phyloP scores from a whole-genome alignment of 1,139 yeast species.

The Meyerozyma elateridarum region DNA sequence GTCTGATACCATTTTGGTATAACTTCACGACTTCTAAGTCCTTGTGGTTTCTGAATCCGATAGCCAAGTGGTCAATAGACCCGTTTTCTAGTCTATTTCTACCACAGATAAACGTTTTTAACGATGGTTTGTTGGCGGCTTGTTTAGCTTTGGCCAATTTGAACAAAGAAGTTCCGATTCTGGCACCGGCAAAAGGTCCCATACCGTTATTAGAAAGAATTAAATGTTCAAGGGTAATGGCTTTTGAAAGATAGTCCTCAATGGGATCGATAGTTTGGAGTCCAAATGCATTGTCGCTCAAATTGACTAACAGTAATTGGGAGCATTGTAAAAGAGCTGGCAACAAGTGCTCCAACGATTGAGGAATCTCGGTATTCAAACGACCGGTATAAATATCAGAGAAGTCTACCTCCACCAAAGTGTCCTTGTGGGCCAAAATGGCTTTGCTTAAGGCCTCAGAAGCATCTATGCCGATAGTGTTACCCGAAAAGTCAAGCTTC shows the following conservation, averaged over 20 bases:
- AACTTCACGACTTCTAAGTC: conserved; percentile 70
- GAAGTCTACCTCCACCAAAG: conserved; percentile 65
- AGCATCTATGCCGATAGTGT: conserved; percentile 91
- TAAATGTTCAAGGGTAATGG: conserved; percentile 77
- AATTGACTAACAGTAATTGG: conserved; percentile 66
- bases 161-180: conserved; percentile 83
- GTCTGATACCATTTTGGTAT: conserved; percentile 96
- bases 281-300: conserved; percentile 96
- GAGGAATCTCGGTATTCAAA: conserved; percentile 90
- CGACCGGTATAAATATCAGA: conserved; percentile 95
- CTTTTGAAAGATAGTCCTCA: conserved; percentile 71
- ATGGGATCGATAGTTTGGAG: conserved; percentile 90
- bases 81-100: conserved; percentile 96
- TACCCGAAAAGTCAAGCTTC: conserved; percentile 80
- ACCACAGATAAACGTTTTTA: conserved; percentile 89
- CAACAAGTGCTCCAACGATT: conserved; percentile 65
- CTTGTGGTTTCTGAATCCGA: conserved; percentile 72
- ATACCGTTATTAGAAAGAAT: conserved; percentile 91
- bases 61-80: conserved; percentile 71
- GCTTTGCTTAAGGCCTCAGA: conserved; percentile 65
- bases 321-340: conserved; percentile 69
- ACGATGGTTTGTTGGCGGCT: conserved; percentile 37
- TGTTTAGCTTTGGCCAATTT: conserved; percentile 64
- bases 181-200: conserved; percentile 96
- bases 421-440: conserved; percentile 44